Evolutionary conservation across 176 grass and related monocot species (phyloP), one percentile per base, ranked within the genome.

Genomic region (Tillandsia fasciculata): DNA sequence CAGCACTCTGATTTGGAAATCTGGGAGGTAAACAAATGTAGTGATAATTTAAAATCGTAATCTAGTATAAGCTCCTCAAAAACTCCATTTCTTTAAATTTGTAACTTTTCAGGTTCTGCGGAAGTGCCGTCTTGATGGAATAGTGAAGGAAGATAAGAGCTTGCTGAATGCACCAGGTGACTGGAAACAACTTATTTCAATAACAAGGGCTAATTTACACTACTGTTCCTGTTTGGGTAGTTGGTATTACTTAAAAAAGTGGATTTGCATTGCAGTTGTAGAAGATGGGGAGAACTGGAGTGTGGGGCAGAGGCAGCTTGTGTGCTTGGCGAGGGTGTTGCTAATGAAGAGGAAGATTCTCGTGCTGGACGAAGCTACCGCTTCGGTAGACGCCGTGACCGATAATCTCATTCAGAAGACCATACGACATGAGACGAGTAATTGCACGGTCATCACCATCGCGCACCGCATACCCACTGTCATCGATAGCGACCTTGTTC

Each of bases 211-310:
- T n/a, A 10, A 2, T 49, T 23, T 73, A 49, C 10, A 73, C 15
- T 48, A 13, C 9, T 49, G 13, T 69, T 50, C 48, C 14, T 73
- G 9, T 49, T 8, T 13, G n/a, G 9, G 17, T 61, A 18, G 17
- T 18, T 15, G 22, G 56, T n/a, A 6, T 61, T 15, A 76, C 52
- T 51, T 51, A 48, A 5, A 57, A 15, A 49, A 22, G 14, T 42
- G 33, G 33, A 11, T 28, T 76, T 56, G 22, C 56, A 51, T 9
- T 83, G 48, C 76, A 91, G 91, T 96, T 70, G 51, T 52, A 66
- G 87, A 91, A 91, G 87, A 91, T 86, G 91, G 91, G 67, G 80
- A 82, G 53, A 91, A 96, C 56, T 96, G 85, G 91, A 96, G 91
- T 68, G 82, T 81, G 11, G 91, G 91, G 13, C 91, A 91, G 64